Evolutionary conservation across 2,329 filamentous ascomycete genomes (phyloP), one percentile per base, ranked within the genome.

Genomic region (Fusarium pseudonygamai): DNA sequence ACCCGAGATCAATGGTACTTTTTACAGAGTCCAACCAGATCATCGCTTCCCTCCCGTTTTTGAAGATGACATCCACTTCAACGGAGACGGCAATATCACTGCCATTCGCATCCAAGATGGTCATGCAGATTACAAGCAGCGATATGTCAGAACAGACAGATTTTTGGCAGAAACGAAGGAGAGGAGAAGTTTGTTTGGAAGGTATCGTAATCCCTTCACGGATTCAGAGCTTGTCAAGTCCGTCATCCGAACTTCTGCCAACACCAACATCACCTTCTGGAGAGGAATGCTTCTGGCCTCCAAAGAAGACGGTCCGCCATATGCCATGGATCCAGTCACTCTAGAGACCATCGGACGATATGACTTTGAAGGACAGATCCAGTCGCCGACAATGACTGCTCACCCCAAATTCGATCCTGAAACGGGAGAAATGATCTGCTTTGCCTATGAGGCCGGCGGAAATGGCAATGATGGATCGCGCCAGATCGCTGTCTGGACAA

Each of bases 21-120:
- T 73, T n/a, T 74, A 71, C 18, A 40, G 71, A 7, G 63, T 74
- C 3, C 67, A 71, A 1, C 60, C 71, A 3, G 71, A 74, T 34
- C 71, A 60, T 3, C 60, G 57, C 3, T 70, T 73, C 3, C 69
- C 71, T 12, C 71, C 71, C 0, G 34, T 68, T 1, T 36, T 39
- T 34, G 66, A 73, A 22, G 50, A 73, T 13, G 71, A 73, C 22
- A 43, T 73, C 36, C 50, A 67, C 10, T 73, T 73, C 7, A 73
- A 64, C 3, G 71, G 69, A 10, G 71, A 73, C 2, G 71, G 71
- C 6, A 64, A 70, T 2, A 60, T 73, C 15, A 70, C 52, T 15
- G 58, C 71, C 2, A 42, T 71, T 34, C 46, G 20, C 26, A 60
- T 71, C 5, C 37, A 20, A 5, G 22, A 66, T 11, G 60, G 68